Percentiles rank a stretch among this genome's conserved stretches.
Conservation (phyloP, 176 grass and related monocot species). For the Typha latifolia region DNA sequence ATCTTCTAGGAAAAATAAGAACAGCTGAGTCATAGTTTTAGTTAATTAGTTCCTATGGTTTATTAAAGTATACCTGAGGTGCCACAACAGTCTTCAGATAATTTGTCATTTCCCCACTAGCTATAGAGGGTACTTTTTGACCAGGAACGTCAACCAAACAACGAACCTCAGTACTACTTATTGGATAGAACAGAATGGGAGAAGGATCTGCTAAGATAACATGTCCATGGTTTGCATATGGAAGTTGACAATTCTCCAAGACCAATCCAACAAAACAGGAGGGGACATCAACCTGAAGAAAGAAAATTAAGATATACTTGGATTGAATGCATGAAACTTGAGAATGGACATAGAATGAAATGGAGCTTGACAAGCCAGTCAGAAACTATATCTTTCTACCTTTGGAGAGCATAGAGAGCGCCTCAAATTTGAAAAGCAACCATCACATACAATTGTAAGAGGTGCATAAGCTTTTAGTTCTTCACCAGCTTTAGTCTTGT, state of each 20-base stretch:
- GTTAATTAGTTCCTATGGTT: background rate
- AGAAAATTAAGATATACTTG: background rate
- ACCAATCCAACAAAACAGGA: constrained; percentile 95
- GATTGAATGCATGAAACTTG: background rate
- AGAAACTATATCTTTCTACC: constrained; percentile 32
- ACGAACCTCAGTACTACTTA: constrained; percentile 90
- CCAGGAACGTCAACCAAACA: constrained; percentile 96
- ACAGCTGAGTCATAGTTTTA: background rate
- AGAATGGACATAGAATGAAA: background rate
- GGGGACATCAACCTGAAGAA: constrained; percentile 82
- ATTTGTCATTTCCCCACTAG: constrained; percentile 83
- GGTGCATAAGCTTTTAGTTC: constrained; percentile 69
- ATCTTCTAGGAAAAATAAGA: background rate
- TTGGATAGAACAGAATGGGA: constrained; percentile 89
- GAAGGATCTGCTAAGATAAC: constrained; percentile 98
- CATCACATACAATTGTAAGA: constrained; percentile 90
- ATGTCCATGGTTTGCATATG: constrained; percentile 79
- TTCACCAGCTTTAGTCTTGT: constrained; percentile 83
- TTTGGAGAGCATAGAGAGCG: constrained; percentile 77
- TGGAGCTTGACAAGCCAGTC: background rate
- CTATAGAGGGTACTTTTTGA: constrained; percentile 94
- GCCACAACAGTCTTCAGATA: constrained; percentile 90
- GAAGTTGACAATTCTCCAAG: constrained; percentile 88
- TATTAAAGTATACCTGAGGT: constrained; percentile 56
- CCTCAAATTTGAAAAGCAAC: constrained; percentile 93